Conservation (phyloP, 2,329 filamentous ascomycete genomes). For the Sarocladium strictum region DNA sequence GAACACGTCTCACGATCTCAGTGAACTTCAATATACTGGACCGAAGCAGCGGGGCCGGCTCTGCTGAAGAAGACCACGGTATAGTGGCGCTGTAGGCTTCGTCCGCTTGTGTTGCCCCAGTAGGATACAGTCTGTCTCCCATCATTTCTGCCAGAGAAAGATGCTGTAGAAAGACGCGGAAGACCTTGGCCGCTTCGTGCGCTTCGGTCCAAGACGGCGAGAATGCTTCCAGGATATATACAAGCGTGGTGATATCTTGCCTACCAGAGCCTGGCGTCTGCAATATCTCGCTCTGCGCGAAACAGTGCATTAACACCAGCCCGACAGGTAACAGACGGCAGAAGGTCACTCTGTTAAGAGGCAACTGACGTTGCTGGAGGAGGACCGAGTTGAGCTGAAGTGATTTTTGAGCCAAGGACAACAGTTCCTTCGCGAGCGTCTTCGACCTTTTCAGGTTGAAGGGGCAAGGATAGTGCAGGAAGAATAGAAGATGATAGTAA, state of each 20-base stretch:
- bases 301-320: slow-evolving; percentile 29
- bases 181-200: slow-evolving; percentile 26
- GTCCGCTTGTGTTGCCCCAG: not conserved
- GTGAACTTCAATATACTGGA: not conserved
- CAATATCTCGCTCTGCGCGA: slow-evolving; percentile 12
- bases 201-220: slow-evolving; percentile 28
- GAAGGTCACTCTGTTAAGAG: slow-evolving; percentile 36
- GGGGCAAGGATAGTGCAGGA: slow-evolving; percentile 36
- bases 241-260: slow-evolving; percentile 28
- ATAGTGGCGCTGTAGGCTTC: not conserved
- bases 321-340: slow-evolving; percentile 32
- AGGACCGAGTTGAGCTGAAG: slow-evolving; percentile 35
- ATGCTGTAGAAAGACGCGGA: slow-evolving; percentile 11
- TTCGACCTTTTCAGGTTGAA: slow-evolving; percentile 29
- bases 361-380: slow-evolving; percentile 35
- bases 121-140: not conserved
- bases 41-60: not conserved
- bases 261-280: slow-evolving; percentile 20
- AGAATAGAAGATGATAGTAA: slow-evolving; percentile 37
- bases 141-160: not conserved
- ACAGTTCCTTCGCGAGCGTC: slow-evolving; percentile 26
- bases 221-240: slow-evolving; percentile 32
- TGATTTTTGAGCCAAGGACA: slow-evolving; percentile 34
- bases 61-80: not conserved
- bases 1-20: not conserved